A percentile compares a stretch with the other conserved stretches of the same genome.
These are phyloP conservation scores for Sedum album DNA, from an alignment of 164 flowering plant genomes.

Conservation along the genomic window DNA sequence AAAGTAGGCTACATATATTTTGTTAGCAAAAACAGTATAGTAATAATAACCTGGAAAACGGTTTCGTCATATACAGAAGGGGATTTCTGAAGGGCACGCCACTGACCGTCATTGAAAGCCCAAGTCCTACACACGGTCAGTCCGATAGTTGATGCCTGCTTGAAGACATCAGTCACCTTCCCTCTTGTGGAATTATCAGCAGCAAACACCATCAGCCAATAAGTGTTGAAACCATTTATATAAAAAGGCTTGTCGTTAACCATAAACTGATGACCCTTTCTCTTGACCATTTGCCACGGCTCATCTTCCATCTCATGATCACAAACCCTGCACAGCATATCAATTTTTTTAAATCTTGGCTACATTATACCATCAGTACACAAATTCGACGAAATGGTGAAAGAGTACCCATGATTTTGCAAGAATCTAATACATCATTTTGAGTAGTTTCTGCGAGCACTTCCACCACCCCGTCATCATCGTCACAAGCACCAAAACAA, in stretches of 20 bases:
- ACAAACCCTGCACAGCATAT: conserved; percentile 17
- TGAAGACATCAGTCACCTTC: conserved; percentile 76
- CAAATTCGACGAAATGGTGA: neutral
- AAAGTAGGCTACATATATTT: neutral
- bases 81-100: conserved; percentile 91
- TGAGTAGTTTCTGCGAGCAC: conserved; percentile 11
- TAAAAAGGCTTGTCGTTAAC: conserved; percentile 24
- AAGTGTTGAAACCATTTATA: conserved; percentile 12
- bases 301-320: conserved; percentile 33
- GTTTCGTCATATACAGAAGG: conserved; percentile 70
- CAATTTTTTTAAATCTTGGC: neutral
- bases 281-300: conserved; percentile 72
- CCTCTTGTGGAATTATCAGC: conserved; percentile 32
- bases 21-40: neutral
- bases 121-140: conserved; percentile 89
- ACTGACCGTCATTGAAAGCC: conserved; percentile 96
- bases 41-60: conserved; percentile 32
- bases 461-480: conserved; percentile 13
- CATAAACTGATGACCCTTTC: conserved; percentile 68
- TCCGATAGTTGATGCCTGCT: conserved; percentile 76
- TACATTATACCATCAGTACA: neutral
- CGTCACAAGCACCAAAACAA: conserved; percentile 11
- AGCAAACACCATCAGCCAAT: neutral
- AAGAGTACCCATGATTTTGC: conserved; percentile 20
- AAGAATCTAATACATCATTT: neutral